Conservation (phyloP, 176 grass and related monocot genomes). For the Dendrocalamus sinicus region DNA sequence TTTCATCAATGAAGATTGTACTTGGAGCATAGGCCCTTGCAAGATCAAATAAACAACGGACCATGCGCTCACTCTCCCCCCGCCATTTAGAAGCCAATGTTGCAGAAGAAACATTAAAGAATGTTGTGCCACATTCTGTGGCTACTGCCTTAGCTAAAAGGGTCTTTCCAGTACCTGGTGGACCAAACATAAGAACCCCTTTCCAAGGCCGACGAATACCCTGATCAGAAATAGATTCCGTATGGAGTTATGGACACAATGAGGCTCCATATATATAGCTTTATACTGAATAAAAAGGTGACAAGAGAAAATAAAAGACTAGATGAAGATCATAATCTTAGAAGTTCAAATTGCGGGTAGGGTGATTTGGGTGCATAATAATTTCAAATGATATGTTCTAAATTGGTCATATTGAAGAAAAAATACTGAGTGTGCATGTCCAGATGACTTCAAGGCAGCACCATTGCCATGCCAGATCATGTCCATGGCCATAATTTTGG, state of each 20-base stretch:
- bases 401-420: constrained; percentile 4
- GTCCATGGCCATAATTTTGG: constrained; percentile 7
- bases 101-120: constrained; percentile 99
- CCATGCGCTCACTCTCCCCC: constrained; percentile 96
- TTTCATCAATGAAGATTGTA: constrained; percentile 98
- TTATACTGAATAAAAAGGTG: constrained; percentile 34
- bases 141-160: constrained; percentile 98
- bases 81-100: constrained; percentile 99
- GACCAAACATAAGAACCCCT: constrained; percentile 99
- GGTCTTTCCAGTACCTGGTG: constrained; percentile 96
- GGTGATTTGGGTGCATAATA: neutral
- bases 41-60: constrained; percentile 91
- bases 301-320: constrained; percentile 9
- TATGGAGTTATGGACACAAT: neutral
- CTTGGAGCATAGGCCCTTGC: constrained; percentile 95
- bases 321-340: constrained; percentile 22
- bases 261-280: neutral
- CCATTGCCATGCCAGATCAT: neutral
- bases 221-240: constrained; percentile 50
- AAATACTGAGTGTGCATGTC: neutral
- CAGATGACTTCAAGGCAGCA: constrained; percentile 24
- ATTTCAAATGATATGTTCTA: neutral
- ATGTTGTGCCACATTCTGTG: constrained; percentile 98
- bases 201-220: constrained; percentile 99
- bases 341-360: neutral